phyloP scores from a whole-genome alignment of 306 rosid species.

The Cucurbita maxima region DNA sequence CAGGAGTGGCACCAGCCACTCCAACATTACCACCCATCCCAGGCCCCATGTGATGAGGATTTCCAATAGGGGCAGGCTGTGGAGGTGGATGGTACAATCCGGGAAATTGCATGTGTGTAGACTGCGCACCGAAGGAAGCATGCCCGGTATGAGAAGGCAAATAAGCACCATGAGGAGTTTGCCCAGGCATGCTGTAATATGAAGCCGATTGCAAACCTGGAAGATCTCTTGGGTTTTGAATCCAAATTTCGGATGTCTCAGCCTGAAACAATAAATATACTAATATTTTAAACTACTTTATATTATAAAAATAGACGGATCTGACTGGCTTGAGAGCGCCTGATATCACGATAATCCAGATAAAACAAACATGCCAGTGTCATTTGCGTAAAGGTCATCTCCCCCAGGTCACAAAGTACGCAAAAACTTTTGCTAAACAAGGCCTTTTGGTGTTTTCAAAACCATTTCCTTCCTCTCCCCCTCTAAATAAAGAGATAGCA shows the following conservation, averaged over 20 bases:
- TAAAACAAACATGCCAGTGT: neutral
- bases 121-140: constrained; percentile 66
- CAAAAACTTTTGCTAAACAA: neutral
- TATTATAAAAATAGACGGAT: neutral
- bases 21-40: constrained; percentile 76
- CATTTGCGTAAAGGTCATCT: neutral
- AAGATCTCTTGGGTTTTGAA: constrained; percentile 84
- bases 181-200: constrained; percentile 80
- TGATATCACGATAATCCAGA: neutral
- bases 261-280: constrained; percentile 35
- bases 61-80: constrained; percentile 55
- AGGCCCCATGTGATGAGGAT: constrained; percentile 77
- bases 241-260: constrained; percentile 93
- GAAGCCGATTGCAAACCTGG: constrained; percentile 72
- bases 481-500: neutral
- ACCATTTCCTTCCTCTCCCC: neutral
- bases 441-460: neutral
- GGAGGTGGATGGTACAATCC: constrained; percentile 82
- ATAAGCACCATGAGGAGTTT: constrained; percentile 73
- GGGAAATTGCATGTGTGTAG: constrained; percentile 97
- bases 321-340: neutral
- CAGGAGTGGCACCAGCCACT: constrained; percentile 76
- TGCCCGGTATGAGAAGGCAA: constrained; percentile 76
- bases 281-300: neutral
- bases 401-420: neutral